Conservation (phyloP, 805 yeast genomes). For the Saccharomycopsis selenospora region DNA sequence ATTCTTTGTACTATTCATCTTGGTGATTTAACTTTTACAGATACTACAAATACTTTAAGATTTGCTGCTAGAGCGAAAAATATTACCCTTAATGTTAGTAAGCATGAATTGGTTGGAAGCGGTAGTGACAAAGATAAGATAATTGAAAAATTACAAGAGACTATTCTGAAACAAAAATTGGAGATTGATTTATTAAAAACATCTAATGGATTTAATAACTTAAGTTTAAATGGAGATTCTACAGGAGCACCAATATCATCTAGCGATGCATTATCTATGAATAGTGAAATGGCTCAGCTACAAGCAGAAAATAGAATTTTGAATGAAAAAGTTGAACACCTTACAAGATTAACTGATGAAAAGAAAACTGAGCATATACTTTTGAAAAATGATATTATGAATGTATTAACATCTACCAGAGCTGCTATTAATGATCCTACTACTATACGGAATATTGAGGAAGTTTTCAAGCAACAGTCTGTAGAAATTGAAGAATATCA, state of each 20-base stretch:
- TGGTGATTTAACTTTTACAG: conserved; percentile 53
- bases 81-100: conserved; percentile 60
- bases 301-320: conserved; percentile 59
- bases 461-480: conserved; percentile 40
- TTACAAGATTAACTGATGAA: conserved; percentile 55
- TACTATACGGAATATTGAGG: conserved; percentile 38
- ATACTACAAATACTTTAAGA: conserved; percentile 78
- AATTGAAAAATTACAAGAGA: conserved; percentile 48
- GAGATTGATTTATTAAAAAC: conserved; percentile 40
- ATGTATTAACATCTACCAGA: conserved; percentile 45
- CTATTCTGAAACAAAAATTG: conserved; percentile 52
- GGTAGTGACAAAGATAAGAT: conserved; percentile 41
- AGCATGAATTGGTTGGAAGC: conserved; percentile 33
- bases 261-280: background rate
- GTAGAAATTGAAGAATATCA: conserved; percentile 52
- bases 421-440: conserved; percentile 30
- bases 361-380: conserved; percentile 48
- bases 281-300: conserved; percentile 34
- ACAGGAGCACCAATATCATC: background rate
- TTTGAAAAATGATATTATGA: conserved; percentile 51
- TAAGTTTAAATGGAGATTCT: background rate
- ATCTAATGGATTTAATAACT: conserved; percentile 11
- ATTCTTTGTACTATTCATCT: conserved; percentile 83
- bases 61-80: conserved; percentile 94
- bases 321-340: conserved; percentile 62